Percentiles rank a stretch among this genome's conserved stretches.
Evolutionary conservation across 257 asterid genomes (phyloP).

Genomic region (Fraxinus americana): DNA sequence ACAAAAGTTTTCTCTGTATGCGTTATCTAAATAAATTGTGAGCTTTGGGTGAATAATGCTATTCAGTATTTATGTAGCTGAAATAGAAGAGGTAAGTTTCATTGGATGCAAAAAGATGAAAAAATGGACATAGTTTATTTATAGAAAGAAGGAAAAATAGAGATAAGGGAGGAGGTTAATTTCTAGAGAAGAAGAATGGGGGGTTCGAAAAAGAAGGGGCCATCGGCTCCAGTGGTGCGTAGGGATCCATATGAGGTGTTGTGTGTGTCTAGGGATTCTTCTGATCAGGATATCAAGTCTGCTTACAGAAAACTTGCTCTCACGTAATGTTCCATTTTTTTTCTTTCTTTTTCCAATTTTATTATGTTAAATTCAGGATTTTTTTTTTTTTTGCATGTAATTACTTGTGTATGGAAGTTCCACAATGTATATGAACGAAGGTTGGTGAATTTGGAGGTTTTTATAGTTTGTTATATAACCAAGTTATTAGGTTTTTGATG

Average conservation of each 20-base stretch:
- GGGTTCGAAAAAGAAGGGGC: constrained; percentile 1
- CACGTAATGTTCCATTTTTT: constrained; percentile 31
- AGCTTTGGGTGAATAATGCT: not conserved
- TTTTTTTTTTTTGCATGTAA: not conserved
- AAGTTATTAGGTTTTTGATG: not conserved
- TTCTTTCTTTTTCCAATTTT: not conserved
- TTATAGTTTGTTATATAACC: not conserved
- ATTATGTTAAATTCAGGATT: not conserved
- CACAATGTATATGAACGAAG: not conserved
- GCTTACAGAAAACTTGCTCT: constrained; percentile 59
- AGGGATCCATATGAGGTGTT: constrained; percentile 56
- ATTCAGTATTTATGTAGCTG: not conserved
- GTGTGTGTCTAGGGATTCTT: constrained; percentile 45
- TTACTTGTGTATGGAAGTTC: not conserved
- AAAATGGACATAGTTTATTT: not conserved
- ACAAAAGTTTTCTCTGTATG: not conserved
- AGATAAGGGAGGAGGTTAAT: not conserved
- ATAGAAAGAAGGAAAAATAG: not conserved
- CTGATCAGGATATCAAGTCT: constrained; percentile 58
- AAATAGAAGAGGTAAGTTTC: not conserved
- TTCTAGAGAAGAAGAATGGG: not conserved
- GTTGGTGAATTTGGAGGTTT: not conserved
- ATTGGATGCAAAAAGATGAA: not conserved
- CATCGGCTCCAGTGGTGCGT: constrained; percentile 8
- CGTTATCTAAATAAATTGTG: not conserved